phyloP scores from a whole-genome alignment of 2,329 filamentous ascomycete species.

The Hypoxylon sp. region DNA sequence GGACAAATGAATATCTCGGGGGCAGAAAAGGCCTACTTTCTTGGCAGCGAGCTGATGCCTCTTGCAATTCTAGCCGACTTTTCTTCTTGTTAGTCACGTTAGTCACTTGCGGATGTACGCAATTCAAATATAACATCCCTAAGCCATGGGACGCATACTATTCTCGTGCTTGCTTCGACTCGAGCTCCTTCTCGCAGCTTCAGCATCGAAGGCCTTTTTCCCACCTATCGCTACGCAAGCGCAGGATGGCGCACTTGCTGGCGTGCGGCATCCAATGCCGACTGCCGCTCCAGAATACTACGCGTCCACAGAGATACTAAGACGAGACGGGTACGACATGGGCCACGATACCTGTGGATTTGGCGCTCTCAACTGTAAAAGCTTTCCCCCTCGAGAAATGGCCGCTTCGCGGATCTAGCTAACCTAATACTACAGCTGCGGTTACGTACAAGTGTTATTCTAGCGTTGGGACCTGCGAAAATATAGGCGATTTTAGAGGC shows the following conservation, averaged over 20 bases:
- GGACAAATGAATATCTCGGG: background rate
- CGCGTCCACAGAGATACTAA: slow-evolving; percentile 32
- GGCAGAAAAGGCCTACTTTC: slow-evolving; percentile 28
- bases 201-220: slow-evolving; percentile 22
- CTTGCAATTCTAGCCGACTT: slow-evolving; percentile 14
- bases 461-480: slow-evolving; percentile 33
- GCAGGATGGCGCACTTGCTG: slow-evolving; percentile 35
- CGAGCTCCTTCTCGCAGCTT: slow-evolving; percentile 18
- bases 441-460: slow-evolving; percentile 38
- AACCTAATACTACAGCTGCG: slow-evolving; percentile 25
- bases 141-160: slow-evolving; percentile 26
- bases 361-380: slow-evolving; percentile 34
- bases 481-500: slow-evolving; percentile 35
- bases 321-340: slow-evolving; percentile 34
- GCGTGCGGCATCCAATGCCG: slow-evolving; percentile 23
- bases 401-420: slow-evolving; percentile 2
- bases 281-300: slow-evolving; percentile 36
- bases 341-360: slow-evolving; percentile 45
- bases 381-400: background rate
- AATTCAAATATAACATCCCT: background rate
- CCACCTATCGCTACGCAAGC: slow-evolving; percentile 22
- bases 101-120: background rate
- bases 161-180: slow-evolving; percentile 23
- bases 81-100: slow-evolving; percentile 1
- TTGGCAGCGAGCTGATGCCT: slow-evolving; percentile 24